Conservation (phyloP, 2,329 filamentous ascomycete genomes). For the Colletotrichum filicis region DNA sequence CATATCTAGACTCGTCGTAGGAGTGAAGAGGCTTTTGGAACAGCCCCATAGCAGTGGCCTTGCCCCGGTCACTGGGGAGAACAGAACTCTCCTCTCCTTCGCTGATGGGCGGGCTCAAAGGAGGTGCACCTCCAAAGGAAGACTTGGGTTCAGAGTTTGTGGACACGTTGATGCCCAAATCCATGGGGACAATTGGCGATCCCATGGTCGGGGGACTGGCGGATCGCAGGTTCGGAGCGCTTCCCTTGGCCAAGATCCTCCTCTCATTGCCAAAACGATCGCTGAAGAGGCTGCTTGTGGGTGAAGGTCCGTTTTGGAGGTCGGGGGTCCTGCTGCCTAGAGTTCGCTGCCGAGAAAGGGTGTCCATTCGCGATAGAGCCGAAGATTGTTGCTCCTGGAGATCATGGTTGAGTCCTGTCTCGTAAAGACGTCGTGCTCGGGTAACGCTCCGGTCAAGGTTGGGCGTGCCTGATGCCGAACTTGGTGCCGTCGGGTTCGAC, state of each 20-base stretch:
- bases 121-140: conserved; percentile 47
- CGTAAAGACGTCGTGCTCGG: conserved; percentile 82
- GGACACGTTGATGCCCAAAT: conserved; percentile 36
- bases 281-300: conserved; percentile 53
- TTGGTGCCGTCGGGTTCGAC: conserved; percentile 49
- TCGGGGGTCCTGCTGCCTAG: conserved; percentile 63
- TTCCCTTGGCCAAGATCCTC: conserved; percentile 65
- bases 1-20: conserved; percentile 88
- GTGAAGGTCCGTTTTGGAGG: conserved; percentile 56
- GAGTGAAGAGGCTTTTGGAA: conserved; percentile 77
- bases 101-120: conserved; percentile 69
- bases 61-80: conserved; percentile 81
- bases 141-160: conserved; percentile 42
- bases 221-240: conserved; percentile 75
- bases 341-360: conserved; percentile 73
- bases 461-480: conserved; percentile 49
- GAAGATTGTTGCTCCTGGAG: conserved; percentile 84
- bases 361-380: conserved; percentile 82
- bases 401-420: conserved; percentile 83
- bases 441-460: conserved; percentile 73
- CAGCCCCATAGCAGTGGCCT: conserved; percentile 76
- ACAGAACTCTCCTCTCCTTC: conserved; percentile 75
- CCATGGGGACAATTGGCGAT: conserved; percentile 49
- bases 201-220: conserved; percentile 58
- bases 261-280: conserved; percentile 58